Percentiles rank a stretch among this genome's conserved stretches.
Conservation (phyloP, 352 stramenopile genomes). For the Thalassiosira hispida region DNA sequence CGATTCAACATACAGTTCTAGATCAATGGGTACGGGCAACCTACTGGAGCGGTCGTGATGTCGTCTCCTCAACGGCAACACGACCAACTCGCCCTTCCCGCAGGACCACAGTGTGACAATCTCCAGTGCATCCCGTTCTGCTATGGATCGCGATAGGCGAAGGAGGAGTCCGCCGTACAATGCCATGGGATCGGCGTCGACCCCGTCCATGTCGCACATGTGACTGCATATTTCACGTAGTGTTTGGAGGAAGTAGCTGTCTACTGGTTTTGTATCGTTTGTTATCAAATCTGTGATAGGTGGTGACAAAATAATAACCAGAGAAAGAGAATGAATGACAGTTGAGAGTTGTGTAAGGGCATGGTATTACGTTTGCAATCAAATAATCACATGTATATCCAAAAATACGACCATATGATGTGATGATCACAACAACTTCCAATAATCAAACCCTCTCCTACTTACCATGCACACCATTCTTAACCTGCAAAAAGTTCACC, state of each 20-base stretch:
- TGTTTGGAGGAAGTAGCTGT: conserved; percentile 60
- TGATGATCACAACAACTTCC: too few species aligned
- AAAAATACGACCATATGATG: too few species aligned
- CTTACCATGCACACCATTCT: background rate
- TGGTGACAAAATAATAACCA: background rate
- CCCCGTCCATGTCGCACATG: conserved; percentile 63
- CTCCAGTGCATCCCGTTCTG: conserved; percentile 48
- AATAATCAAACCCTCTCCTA: too few species aligned
- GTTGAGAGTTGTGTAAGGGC: background rate
- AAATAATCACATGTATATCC: too few species aligned
- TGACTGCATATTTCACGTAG: conserved; percentile 56
- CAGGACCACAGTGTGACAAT: conserved; percentile 18
- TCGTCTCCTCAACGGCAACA: conserved; percentile 43
- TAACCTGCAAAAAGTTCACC: conserved; percentile 53
- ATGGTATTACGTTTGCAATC: too few species aligned
- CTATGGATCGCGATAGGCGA: conserved; percentile 25
- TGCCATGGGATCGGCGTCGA: conserved; percentile 54
- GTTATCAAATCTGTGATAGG: background rate
- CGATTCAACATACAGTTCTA: conserved; percentile 50
- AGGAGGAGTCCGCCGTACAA: conserved; percentile 54
- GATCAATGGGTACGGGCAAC: conserved; percentile 28
- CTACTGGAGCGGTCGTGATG: conserved; percentile 26
- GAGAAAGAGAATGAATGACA: background rate
- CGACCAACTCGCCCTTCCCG: conserved; percentile 31
- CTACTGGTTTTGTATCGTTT: conserved; percentile 16